Percentiles rank a stretch among this genome's conserved stretches.
Evolutionary conservation across 176 grass and related monocot species (phyloP).

Genomic region (Lolium perenne): DNA sequence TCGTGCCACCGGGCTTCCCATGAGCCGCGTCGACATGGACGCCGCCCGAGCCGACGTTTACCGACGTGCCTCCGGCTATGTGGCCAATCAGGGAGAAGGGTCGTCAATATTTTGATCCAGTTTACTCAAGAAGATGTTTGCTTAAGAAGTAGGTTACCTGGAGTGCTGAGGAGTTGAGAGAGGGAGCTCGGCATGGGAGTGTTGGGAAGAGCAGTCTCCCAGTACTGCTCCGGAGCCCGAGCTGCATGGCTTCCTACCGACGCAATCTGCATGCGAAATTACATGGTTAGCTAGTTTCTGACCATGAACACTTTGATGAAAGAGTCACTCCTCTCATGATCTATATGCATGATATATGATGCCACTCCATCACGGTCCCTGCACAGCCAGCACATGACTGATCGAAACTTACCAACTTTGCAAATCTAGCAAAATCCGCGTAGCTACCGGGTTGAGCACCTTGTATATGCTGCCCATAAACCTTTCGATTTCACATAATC

Average conservation of each 20-base stretch:
- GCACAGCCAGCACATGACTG: not conserved
- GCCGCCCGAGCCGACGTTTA: slow-evolving; percentile 53
- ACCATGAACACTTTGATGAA: not conserved
- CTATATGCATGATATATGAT: not conserved
- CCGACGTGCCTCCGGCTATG: slow-evolving; percentile 60
- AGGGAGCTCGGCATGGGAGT: slow-evolving; percentile 69
- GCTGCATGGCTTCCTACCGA: slow-evolving; percentile 61
- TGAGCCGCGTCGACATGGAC: slow-evolving; percentile 60
- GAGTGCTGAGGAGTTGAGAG: slow-evolving; percentile 46
- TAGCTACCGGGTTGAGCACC: not conserved
- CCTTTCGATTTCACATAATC: not conserved
- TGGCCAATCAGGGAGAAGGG: not conserved
- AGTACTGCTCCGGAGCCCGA: slow-evolving; percentile 57
- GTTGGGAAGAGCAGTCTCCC: slow-evolving; percentile 61
- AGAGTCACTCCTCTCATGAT: not conserved
- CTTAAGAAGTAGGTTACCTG: slow-evolving; percentile 23
- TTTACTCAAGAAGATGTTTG: not conserved
- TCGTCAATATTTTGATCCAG: not conserved
- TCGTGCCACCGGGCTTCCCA: slow-evolving; percentile 49
- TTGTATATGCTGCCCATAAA: not conserved
- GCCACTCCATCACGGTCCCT: not conserved
- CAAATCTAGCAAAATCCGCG: not conserved
- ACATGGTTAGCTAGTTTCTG: not conserved
- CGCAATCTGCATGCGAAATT: slow-evolving; percentile 46
- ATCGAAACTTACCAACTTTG: not conserved